Percentiles rank a stretch among this genome's conserved stretches.
Conservation (phyloP, 176 grass and related monocot genomes). For the Aechmea fasciata region DNA sequence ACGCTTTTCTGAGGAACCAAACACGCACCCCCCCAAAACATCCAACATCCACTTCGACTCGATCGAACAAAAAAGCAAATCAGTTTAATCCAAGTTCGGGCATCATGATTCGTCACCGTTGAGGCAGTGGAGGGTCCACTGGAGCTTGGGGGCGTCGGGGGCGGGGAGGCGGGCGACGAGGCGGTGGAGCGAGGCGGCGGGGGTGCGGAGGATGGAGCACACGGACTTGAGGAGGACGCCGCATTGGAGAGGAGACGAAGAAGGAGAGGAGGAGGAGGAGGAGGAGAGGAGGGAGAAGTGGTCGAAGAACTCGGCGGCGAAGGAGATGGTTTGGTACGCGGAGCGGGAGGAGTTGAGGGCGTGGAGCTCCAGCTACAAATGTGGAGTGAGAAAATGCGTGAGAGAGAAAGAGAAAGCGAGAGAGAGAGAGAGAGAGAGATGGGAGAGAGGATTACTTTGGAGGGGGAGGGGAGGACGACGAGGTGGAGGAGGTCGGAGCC, state of each 20-base stretch:
- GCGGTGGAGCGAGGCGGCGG: conserved; percentile 43
- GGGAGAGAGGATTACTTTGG: conserved; percentile 36
- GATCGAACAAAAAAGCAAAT: background rate
- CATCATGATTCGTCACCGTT: conserved; percentile 29
- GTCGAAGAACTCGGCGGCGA: conserved; percentile 66
- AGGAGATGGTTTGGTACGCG: conserved; percentile 64
- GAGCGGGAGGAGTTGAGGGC: conserved; percentile 76
- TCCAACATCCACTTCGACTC: background rate
- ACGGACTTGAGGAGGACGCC: conserved; percentile 78
- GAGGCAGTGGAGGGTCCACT: conserved; percentile 68
- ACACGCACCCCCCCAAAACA: background rate
- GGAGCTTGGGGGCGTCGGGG: conserved; percentile 60
- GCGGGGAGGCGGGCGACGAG: conserved; percentile 39
- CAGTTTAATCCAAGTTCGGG: no score
- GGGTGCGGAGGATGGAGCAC: conserved; percentile 65
- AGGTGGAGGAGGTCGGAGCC: conserved; percentile 72
- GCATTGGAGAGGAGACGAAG: conserved; percentile 56
- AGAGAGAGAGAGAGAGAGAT: no score
- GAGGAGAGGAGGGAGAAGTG: conserved; percentile 31
- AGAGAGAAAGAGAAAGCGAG: background rate
- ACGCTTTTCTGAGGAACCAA: no score
- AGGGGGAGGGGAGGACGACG: conserved; percentile 27
- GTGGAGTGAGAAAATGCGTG: background rate
- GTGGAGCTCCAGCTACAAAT: conserved; percentile 61
- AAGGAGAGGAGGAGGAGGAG: conserved; percentile 7